Evolutionary conservation across 345 rosid genomes (phyloP).

Genomic region (Toxicodendron radicans): DNA sequence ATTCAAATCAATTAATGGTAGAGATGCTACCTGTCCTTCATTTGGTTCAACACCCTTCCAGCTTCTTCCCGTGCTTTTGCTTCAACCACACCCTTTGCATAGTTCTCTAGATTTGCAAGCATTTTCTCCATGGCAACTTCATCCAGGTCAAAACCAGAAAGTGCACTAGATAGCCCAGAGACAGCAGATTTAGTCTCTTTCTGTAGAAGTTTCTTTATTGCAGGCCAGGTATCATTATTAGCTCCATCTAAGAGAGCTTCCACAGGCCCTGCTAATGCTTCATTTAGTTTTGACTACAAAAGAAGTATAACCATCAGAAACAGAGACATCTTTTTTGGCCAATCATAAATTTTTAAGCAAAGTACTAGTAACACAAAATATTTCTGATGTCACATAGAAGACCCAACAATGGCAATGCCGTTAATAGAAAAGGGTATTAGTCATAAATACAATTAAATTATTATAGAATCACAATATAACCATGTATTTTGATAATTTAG

Average conservation of each 20-base stretch:
- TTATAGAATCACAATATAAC: too few species aligned
- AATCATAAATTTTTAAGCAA: neutral
- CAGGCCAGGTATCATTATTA: slow-evolving; percentile 77
- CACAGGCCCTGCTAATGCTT: slow-evolving; percentile 77
- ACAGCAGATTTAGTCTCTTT: slow-evolving; percentile 72
- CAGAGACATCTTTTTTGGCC: slow-evolving; percentile 10
- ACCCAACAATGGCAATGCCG: neutral
- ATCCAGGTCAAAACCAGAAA: slow-evolving; percentile 81
- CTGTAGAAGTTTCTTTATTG: slow-evolving; percentile 73
- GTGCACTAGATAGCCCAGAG: slow-evolving; percentile 60
- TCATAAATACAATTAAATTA: neutral
- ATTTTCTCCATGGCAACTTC: slow-evolving; percentile 57
- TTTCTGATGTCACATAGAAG: neutral
- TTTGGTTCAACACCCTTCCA: slow-evolving; percentile 75
- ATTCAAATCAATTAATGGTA: slow-evolving; percentile 17
- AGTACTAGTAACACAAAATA: neutral
- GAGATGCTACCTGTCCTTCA: slow-evolving; percentile 82
- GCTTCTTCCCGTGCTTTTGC: slow-evolving; percentile 91
- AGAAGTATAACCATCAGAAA: slow-evolving; percentile 20
- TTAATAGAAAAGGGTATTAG: neutral
- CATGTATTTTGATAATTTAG: neutral
- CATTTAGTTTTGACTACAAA: slow-evolving; percentile 72
- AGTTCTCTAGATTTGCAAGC: slow-evolving; percentile 54
- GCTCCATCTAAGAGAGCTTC: slow-evolving; percentile 96
- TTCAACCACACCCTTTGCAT: slow-evolving; percentile 80